Conservation (phyloP, 1,284 basidiomycete species). For the Phlebopus sp. region DNA sequence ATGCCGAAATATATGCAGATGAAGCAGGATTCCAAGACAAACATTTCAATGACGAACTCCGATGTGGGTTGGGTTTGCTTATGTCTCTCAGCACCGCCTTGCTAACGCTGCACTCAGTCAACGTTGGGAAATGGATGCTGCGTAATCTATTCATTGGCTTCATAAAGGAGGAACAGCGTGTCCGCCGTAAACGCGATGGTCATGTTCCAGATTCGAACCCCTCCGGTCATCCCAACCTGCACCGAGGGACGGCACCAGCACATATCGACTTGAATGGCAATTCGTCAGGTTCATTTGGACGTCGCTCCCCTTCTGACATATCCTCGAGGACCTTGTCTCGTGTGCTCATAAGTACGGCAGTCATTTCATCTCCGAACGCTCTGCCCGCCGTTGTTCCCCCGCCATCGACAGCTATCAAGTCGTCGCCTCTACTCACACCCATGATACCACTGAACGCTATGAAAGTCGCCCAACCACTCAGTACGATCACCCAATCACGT, state of each 20-base stretch:
- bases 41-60: constrained; percentile 71
- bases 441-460: constrained; percentile 50
- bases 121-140: constrained; percentile 78
- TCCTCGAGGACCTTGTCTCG: constrained; percentile 14
- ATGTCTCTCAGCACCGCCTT: constrained; percentile 5
- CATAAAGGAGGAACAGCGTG: constrained; percentile 59
- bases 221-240: constrained; percentile 13
- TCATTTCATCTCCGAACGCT: constrained; percentile 26
- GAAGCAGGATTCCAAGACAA: constrained; percentile 72
- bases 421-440: constrained; percentile 55
- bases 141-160: constrained; percentile 73
- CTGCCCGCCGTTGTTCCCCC: constrained; percentile 61
- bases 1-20: constrained; percentile 93
- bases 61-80: constrained; percentile 57
- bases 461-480: constrained; percentile 28
- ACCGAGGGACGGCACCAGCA: constrained; percentile 26
- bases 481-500: constrained; percentile 37
- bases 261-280: constrained; percentile 31
- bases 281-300: constrained; percentile 22
- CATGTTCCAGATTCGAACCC: constrained; percentile 19
- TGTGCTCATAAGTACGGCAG: constrained; percentile 16
- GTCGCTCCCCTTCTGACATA: constrained; percentile 31
- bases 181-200: constrained; percentile 37
- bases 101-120: constrained; percentile 48
- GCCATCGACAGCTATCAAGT: constrained; percentile 38